These are phyloP conservation scores for Solanum pimpinellifolium DNA, from an alignment of 257 asterid species.

Conservation along the genomic window DNA sequence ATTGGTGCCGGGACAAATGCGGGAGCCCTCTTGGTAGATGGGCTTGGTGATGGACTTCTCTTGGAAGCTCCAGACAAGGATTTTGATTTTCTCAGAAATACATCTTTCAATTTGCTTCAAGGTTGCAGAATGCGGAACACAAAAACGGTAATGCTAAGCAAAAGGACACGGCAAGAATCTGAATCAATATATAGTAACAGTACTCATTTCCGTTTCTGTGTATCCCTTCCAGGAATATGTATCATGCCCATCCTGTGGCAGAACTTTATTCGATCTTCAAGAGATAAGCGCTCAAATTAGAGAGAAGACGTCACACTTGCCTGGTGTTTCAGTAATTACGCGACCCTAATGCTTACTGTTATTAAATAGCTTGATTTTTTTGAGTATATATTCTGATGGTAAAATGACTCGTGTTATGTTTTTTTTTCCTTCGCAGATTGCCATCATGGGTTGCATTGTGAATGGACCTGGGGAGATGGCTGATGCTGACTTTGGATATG, in stretches of 20 bases:
- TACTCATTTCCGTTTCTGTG: background rate
- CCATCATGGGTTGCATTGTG: constrained; percentile 99
- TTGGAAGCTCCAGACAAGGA: constrained; percentile 85
- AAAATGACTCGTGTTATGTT: background rate
- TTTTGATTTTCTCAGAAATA: constrained; percentile 70
- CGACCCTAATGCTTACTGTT: background rate
- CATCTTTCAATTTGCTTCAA: constrained; percentile 92
- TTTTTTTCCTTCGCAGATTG: constrained; percentile 45
- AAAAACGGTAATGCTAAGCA: constrained; percentile 54
- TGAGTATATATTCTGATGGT: background rate
- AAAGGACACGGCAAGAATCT: background rate
- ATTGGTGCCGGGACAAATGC: constrained; percentile 88
- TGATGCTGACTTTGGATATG: constrained; percentile 98
- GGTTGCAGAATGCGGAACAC: constrained; percentile 99
- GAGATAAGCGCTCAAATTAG: constrained; percentile 91
- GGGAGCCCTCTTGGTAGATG: constrained; percentile 90
- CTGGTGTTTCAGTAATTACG: constrained; percentile 87
- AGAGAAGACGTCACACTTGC: constrained; percentile 91
- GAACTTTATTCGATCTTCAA: constrained; percentile 96
- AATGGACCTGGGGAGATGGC: constrained; percentile 99
- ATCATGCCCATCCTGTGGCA: constrained; percentile 99
- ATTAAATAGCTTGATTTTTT: background rate
- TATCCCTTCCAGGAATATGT: constrained; percentile 69
- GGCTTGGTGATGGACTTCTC: constrained; percentile 91
- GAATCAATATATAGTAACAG: background rate